Evolutionary conservation across 2,329 filamentous ascomycete genomes (phyloP), one percentile per base, ranked within the genome.

Genomic region (Phoma sp.): DNA sequence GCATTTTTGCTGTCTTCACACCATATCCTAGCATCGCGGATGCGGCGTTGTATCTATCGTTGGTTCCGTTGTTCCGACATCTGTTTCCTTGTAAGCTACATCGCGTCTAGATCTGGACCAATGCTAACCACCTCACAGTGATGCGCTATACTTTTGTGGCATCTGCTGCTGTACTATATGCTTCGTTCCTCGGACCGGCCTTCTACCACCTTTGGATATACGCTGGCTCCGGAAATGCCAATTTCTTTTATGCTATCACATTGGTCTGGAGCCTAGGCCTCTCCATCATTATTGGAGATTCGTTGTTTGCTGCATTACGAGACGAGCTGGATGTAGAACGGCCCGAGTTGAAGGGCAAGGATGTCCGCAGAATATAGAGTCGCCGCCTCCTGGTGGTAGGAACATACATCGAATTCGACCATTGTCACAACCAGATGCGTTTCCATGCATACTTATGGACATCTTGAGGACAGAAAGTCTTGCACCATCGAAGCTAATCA

Each of bases 161-260:
- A 9, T 84, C 89, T 1, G 87, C 92, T 0, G 89, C 90, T 2
- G 82, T 99, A 35, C 79, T 98, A 8, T 99, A 99, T 74, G 88
- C 91, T 23, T 89, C 88, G 2, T 88, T 96, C 58, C 83, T 99
- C 0, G 95, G 95, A 0, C 95, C 95, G 1, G 92, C 93, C 0
- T 99, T 99, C 72, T 96, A 98, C 73, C 88, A 99, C 71, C 80
- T 99, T 4, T 99, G 95, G 95, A 93, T 99, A 53, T 99, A 98
- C 70, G 95, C 95, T 2, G 95, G 95, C 44, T 96, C 92, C 52
- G 95, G 95, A 25, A 99, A 99, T 68, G 95, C 95, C 55, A 99
- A 99, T 74, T 99, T 99, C 79, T 99, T 99, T 78, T 99, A 99
- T 72, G 95, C 95, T 61, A 98, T 99, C 67, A 99, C 95, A 0